phyloP scores from a whole-genome alignment of 148 eudicot species.

The Cornus controversa region DNA sequence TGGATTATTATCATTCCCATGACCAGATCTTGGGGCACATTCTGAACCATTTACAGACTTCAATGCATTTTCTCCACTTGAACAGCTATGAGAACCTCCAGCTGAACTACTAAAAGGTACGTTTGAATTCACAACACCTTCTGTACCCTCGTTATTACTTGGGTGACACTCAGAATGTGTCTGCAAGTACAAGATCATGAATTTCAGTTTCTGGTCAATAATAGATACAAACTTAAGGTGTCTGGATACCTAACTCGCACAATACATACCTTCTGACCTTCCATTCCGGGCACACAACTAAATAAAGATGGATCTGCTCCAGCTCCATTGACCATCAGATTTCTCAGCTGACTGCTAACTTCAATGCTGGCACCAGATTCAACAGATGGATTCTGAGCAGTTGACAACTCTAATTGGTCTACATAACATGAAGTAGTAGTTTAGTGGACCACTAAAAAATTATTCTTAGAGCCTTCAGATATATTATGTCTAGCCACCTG shows the following conservation, averaged over 20 bases:
- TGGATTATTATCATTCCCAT: constrained; percentile 28
- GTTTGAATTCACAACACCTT: constrained; percentile 19
- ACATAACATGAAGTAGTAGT: constrained; percentile 11
- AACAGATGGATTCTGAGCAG: constrained; percentile 33
- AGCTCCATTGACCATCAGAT: constrained; percentile 14
- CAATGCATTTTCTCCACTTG: constrained; percentile 19
- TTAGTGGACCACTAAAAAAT: background rate
- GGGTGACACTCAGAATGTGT: constrained; percentile 23
- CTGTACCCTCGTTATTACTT: constrained; percentile 14
- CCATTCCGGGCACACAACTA: constrained; percentile 17
- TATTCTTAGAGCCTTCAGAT: background rate
- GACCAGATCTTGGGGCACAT: constrained; percentile 28
- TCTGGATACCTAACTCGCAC: constrained; percentile 1
- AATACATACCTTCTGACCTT: constrained; percentile 38
- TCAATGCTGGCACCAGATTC: constrained; percentile 29
- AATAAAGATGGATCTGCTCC: constrained; percentile 14
- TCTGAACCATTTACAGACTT: constrained; percentile 17
- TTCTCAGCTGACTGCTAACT: constrained; percentile 14
- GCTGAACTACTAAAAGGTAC: constrained; percentile 28
- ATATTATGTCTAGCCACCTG: constrained; percentile 30
- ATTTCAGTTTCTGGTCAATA: constrained; percentile 7
- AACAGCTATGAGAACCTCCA: constrained; percentile 30
- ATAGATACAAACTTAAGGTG: background rate
- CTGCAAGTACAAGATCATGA: constrained; percentile 25
- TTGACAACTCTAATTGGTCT: constrained; percentile 40